Evolutionary conservation across 306 rosid genomes (phyloP).

Genomic region (Trichosanthes cucumerina): DNA sequence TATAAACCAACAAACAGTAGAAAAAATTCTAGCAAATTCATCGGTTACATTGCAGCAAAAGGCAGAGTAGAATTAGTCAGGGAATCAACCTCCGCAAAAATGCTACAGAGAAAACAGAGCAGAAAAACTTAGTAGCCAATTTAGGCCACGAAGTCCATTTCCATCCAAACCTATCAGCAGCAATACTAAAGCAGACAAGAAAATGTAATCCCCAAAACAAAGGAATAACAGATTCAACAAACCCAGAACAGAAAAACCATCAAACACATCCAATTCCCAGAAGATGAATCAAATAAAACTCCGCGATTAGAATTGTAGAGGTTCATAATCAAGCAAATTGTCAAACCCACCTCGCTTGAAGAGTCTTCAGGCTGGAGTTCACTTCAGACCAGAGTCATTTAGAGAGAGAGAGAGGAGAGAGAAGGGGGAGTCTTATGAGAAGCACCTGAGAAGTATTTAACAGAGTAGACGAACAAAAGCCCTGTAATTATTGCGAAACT

Average conservation of each 20-base stretch:
- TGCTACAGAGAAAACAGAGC: background rate
- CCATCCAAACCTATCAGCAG: slow-evolving; percentile 15
- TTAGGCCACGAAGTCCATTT: background rate
- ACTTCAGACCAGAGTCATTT: slow-evolving; percentile 1
- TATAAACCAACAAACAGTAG: background rate
- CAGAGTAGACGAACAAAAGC: slow-evolving; percentile 10
- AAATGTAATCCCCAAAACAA: background rate
- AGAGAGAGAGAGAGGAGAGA: slow-evolving; percentile 1
- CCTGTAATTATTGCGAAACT: slow-evolving; percentile 29
- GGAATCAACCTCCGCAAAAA: background rate
- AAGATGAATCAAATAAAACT: background rate
- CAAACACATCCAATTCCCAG: background rate
- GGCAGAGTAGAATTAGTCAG: background rate
- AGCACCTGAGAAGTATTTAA: slow-evolving; percentile 18
- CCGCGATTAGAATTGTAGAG: background rate
- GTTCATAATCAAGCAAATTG: slow-evolving; percentile 14
- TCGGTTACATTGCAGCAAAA: background rate
- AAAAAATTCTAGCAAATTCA: background rate
- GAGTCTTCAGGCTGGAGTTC: slow-evolving; percentile 24
- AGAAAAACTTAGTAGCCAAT: background rate
- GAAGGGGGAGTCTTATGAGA: background rate
- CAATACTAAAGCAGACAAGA: slow-evolving; percentile 11
- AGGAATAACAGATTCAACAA: slow-evolving; percentile 2
- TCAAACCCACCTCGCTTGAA: slow-evolving; percentile 30
- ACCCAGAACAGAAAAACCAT: background rate